Conservation (phyloP, 2,329 filamentous ascomycete genomes). For the Aspergillus sp. region DNA sequence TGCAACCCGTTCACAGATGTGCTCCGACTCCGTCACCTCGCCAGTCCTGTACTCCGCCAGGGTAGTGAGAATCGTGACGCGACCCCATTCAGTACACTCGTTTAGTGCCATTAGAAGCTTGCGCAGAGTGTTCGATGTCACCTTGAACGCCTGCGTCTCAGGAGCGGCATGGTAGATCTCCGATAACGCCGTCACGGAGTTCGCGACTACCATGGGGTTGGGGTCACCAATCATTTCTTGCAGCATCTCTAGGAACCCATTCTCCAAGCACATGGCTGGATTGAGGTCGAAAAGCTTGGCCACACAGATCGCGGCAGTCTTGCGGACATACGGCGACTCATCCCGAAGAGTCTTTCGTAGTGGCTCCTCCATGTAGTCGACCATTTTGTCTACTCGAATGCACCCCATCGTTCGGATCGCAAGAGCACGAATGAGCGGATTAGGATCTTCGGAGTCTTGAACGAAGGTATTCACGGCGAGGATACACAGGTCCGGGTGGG, state of each 20-base stretch:
- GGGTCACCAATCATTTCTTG: slow-evolving; percentile 97
- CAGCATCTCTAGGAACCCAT: slow-evolving; percentile 88
- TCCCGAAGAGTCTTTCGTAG: slow-evolving; percentile 92
- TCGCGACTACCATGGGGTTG: slow-evolving; percentile 98
- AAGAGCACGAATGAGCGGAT: slow-evolving; percentile 89
- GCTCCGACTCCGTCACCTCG: slow-evolving; percentile 95
- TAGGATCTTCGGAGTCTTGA: slow-evolving; percentile 97
- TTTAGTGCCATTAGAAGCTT: slow-evolving; percentile 96
- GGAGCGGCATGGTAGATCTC: slow-evolving; percentile 90
- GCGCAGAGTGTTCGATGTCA: slow-evolving; percentile 81
- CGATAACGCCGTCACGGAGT: slow-evolving; percentile 88
- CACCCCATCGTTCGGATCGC: slow-evolving; percentile 98
- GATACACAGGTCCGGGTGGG: slow-evolving; percentile 96
- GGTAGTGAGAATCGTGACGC: slow-evolving; percentile 88
- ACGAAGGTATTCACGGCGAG: slow-evolving; percentile 99
- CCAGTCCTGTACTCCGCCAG: slow-evolving; percentile 81
- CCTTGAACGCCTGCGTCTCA: slow-evolving; percentile 81
- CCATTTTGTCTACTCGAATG: slow-evolving; percentile 98
- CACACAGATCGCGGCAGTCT: slow-evolving; percentile 96
- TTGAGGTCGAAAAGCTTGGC: slow-evolving; percentile 97
- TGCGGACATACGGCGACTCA: slow-evolving; percentile 96
- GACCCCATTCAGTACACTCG: slow-evolving; percentile 97
- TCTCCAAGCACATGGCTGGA: slow-evolving; percentile 87
- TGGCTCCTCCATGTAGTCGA: slow-evolving; percentile 99
- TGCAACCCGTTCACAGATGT: slow-evolving; percentile 93